Evolutionary conservation across 768 basidiomycete genomes (phyloP), one percentile per base, ranked within the genome.

Genomic region (Chalciporus pseudorubinellus): DNA sequence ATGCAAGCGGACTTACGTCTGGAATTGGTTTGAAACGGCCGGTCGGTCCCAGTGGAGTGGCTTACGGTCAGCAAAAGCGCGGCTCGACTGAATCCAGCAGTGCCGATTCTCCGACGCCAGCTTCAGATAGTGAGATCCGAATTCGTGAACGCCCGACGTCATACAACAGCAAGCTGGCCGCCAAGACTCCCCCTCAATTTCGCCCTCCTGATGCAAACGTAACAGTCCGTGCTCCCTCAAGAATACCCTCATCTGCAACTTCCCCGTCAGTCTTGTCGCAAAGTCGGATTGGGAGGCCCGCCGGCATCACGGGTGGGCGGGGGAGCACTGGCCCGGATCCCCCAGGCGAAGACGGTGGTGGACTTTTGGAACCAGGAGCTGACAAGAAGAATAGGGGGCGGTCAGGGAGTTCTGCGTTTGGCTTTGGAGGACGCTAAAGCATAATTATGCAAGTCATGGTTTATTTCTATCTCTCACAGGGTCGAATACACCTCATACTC

Each of bases 1-100:
- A 82, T 53, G 62, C 72, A n/a, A 71, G 72, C 28, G 60, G 72
- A 39, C 26, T 50, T 26, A 45, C 44, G 22, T 39, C 73, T 19
- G 76, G 75, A 11, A 66, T 69, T 26, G 78, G 78, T 3, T 61
- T 81, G 51, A 89, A 87, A 67, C 80, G 84, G 39, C 84, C 85
- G 1, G 79, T 73, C 21, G 82, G 78, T 1, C 79, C 81, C 6
- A 53, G 67, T 14, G 61, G 72, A 24, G 72, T 72, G 16, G 61
- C 67, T 65, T 66, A 76, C 53, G 61, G 62, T 24, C 78, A 79
- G 56, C 54, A 70, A 36, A 85, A 88, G 59, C 78, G 85, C 48
- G 77, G 82, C 18, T 88, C 87, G 2, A 62, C 87, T n/a, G 83
- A 83, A 44, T 69, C 78, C 12, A 76, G 72, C 58, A 67, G 48